Base-by-base conservation (phyloP, 306 rosid genomes). In the Luffa aegyptiaca region DNA sequence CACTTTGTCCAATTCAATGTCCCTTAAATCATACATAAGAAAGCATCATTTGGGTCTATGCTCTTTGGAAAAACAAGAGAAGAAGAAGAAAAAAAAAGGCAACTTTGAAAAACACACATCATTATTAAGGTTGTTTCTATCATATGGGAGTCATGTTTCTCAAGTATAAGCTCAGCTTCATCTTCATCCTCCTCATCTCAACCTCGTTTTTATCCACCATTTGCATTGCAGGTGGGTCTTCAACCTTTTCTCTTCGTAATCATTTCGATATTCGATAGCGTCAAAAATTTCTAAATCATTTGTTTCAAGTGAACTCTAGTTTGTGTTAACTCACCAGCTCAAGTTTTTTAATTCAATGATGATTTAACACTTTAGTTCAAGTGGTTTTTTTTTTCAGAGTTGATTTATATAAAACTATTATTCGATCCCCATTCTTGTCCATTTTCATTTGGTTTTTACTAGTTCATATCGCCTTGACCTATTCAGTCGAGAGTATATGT, bases 41-140 rank as follows among this genome's bases (percentile, higher is more conserved):
- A 49, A 74, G 78, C 78, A 14, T 74, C 62, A 74, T 74, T 74
- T 35, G 31, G 77, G 58, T 46, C 77, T 45, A 46, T 26, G 42
- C 56, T 72, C 41, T n/a, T 45, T 1, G 76, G 56, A 45, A 70
- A 11, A 11, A 68, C 1, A 42, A 21, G 36, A 4, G 0, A 42
- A 44, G 0, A 44, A 69, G 5, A 39, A 37, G 13, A 18, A 69
- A 10, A 69, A 68, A 13, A 48, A 51, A 5, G 7, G 35, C 0
- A 72, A 20, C 3, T 66, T 66, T 8, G 16, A 39, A 66, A 66
- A 39, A 39, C 73, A 17, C 14, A 69, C 39, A 42, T 12, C 42
- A 72, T 74, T 8, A 16, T 46, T 74, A 31, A 55, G 46, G 62
- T 74, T 74, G 56, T 48, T 72, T 21, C 77, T 48, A 26, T 21